These are phyloP conservation scores for Posidonia australis DNA, from an alignment of 106 monocot genomes.

Conservation along the genomic window DNA sequence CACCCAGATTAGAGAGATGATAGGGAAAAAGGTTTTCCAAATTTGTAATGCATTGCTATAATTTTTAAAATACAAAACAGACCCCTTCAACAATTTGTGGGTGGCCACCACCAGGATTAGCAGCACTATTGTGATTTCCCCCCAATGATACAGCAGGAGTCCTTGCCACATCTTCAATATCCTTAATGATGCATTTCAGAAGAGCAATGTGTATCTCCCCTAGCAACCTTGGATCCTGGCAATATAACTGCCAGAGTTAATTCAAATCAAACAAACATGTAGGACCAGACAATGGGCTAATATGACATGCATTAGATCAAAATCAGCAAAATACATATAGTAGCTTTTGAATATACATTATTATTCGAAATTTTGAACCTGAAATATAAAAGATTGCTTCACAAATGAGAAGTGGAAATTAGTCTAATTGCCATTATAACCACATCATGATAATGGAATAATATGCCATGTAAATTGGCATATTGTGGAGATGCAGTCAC, in stretches of 20 bases:
- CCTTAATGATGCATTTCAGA: constrained; percentile 79
- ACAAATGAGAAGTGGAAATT: too few species aligned
- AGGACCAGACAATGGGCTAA: background rate
- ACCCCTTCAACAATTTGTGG: constrained; percentile 93
- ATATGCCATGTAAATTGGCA: too few species aligned
- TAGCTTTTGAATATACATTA: too few species aligned
- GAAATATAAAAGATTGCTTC: too few species aligned
- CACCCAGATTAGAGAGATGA: constrained; percentile 5
- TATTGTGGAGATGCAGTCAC: too few species aligned
- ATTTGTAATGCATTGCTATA: background rate
- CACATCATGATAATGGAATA: too few species aligned
- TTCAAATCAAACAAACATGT: background rate
- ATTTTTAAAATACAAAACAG: constrained; percentile 2
- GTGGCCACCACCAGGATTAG: constrained; percentile 92
- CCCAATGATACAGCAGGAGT: constrained; percentile 53
- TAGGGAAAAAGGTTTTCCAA: background rate
- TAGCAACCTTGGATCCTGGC: constrained; percentile 77
- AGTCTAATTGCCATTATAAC: too few species aligned
- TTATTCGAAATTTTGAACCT: too few species aligned
- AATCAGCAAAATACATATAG: too few species aligned
- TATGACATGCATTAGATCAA: too few species aligned
- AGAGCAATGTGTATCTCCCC: constrained; percentile 79
- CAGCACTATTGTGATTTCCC: constrained; percentile 55
- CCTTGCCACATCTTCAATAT: constrained; percentile 94
- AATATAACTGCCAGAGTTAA: background rate